Conservation (phyloP, 2,329 filamentous ascomycete genomes). For the Penicillium occitanis region DNA sequence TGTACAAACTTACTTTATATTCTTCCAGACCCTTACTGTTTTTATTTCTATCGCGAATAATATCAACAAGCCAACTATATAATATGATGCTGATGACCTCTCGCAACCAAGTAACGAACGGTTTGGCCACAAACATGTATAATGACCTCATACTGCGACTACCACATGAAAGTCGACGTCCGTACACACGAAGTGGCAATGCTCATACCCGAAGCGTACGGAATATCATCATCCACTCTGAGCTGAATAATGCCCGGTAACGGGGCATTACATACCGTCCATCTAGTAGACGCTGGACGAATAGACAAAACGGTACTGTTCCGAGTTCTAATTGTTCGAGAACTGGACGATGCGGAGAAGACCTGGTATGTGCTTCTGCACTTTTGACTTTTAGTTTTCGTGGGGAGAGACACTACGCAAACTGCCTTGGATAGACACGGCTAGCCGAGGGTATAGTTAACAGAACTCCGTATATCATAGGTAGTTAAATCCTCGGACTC, state of each 20-base stretch:
- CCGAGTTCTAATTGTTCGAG: not conserved
- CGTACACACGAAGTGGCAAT: constrained; percentile 9
- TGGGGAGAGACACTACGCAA: constrained; percentile 7
- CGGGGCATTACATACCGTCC: constrained; percentile 10
- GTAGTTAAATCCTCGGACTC: not conserved
- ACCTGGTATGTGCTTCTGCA: not conserved
- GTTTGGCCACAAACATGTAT: constrained; percentile 6
- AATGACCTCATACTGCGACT: constrained; percentile 8
- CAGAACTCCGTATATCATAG: not conserved
- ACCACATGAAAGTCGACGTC: not conserved
- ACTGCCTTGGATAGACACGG: constrained; percentile 8
- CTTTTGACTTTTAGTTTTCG: constrained; percentile 4
- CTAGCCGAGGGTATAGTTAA: constrained; percentile 13
- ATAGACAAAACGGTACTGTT: not conserved
- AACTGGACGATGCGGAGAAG: constrained; percentile 9
- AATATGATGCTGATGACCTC: not conserved
- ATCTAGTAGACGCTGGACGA: not conserved
- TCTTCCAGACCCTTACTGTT: not conserved
- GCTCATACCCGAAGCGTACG: constrained; percentile 3
- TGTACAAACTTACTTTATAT: constrained; percentile 1
- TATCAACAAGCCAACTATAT: not conserved
- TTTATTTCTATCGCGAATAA: not conserved
- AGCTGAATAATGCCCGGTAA: not conserved
- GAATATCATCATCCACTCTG: constrained; percentile 6
- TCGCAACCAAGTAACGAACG: not conserved